Base-by-base conservation (phyloP, 768 basidiomycete species). In the Termitomyces sp. region DNA sequence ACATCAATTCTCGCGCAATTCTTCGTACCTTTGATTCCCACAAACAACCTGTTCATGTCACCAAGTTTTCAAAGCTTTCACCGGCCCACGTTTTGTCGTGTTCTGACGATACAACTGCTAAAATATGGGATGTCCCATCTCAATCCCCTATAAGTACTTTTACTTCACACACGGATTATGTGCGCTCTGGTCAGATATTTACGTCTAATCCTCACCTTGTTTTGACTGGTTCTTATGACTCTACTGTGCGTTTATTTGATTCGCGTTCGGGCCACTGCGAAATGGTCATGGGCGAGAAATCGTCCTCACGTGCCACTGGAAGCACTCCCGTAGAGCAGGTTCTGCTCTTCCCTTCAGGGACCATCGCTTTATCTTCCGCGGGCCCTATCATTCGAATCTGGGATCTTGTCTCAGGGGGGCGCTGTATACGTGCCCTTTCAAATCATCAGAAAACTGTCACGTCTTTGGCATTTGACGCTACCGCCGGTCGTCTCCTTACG, bases 371-470 rank as follows among this genome's bases (percentile, higher is more conserved):
- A 26, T 92, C 94, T 6, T 83, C 92, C 5, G 87, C 94, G 10
- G 97, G 96, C 0, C 92, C 96, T 1, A 95, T 98, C 58, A 75
- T 98, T 52, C 84, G 94, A 22, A 86, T 93, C 4, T 99, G 97
- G 95, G 97, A 99, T 72, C 75, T 99, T 51, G 87, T 95, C 20
- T 90, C 91, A 0, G 93, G 93, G 13, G 93, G 92, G 15, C 84
- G 88, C 45, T 98, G 96, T 72, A 80, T 90, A 3, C 83, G 90
- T 48, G 96, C 97, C 10, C 69, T 98, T 61, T 96, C 94, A 36
- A 98, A 98, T 74, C 97, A 99, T 69, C 96, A 98, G 73, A 99
- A 99, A 75, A 94, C 97, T 3, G 84, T 99, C 56, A 98, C 96
- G 0, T 82, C 92, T 16, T 79, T 97, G 44, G 77, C 92, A 1